Conservation (phyloP, 2,329 filamentous ascomycete species). For the Niveomyces coronatus region DNA sequence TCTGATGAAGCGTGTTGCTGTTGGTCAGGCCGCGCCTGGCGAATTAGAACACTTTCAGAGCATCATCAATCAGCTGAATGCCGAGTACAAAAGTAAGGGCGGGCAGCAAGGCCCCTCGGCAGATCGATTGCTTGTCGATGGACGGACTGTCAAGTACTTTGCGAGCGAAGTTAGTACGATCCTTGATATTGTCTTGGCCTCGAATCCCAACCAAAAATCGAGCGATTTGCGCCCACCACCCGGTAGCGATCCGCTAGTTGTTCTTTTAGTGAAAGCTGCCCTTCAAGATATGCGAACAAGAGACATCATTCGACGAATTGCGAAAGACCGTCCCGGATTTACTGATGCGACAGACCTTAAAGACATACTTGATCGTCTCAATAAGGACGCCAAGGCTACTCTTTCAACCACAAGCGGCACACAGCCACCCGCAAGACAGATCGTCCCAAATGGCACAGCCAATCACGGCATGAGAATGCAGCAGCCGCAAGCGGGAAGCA, state of each 20-base stretch:
- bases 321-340: conserved; percentile 38
- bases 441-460: conserved; percentile 20
- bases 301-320: conserved; percentile 44
- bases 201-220: conserved; percentile 47
- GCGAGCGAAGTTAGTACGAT: conserved; percentile 48
- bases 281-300: conserved; percentile 40
- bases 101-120: conserved; percentile 42
- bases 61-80: conserved; percentile 70
- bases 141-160: conserved; percentile 48
- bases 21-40: conserved; percentile 58
- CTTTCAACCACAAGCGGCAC: too few relatives aligned
- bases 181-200: conserved; percentile 46
- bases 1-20: conserved; percentile 75
- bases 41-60: conserved; percentile 68
- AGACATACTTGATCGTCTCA: conserved; percentile 37
- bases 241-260: conserved; percentile 45
- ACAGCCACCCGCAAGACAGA: conserved; percentile 15
- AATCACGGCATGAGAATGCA: conserved; percentile 18
- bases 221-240: conserved; percentile 41
- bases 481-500: conserved; percentile 11
- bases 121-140: conserved; percentile 43
- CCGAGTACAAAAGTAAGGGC: conserved; percentile 43
- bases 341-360: conserved; percentile 46
- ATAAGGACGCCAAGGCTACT: conserved; percentile 29
- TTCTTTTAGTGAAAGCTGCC: conserved; percentile 46